Conservation (phyloP, 768 basidiomycete genomes). For the Tricholoma sp. region DNA sequence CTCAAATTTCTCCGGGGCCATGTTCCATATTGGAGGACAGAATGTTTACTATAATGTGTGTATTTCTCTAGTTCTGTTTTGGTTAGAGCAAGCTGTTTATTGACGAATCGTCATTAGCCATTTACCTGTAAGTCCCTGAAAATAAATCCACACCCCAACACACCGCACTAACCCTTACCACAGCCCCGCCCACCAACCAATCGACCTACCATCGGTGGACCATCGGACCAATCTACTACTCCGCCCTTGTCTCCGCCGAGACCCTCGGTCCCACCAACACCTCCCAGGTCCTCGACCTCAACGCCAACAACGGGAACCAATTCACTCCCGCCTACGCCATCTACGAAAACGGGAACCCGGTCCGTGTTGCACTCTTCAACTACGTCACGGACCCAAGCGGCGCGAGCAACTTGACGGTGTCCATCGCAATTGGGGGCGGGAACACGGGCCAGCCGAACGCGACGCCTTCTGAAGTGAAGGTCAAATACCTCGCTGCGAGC, state of each 20-base stretch:
- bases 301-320: slow-evolving; percentile 35
- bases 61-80: slow-evolving; percentile 16
- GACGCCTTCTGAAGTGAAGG: slow-evolving; percentile 42
- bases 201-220: slow-evolving; percentile 66
- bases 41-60: slow-evolving; percentile 59
- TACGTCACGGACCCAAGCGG: slow-evolving; percentile 57
- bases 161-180: not conserved
- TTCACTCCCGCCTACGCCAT: slow-evolving; percentile 68
- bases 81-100: slow-evolving; percentile 23
- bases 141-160: not conserved
- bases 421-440: slow-evolving; percentile 40
- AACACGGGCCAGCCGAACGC: slow-evolving; percentile 29
- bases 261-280: slow-evolving; percentile 54
- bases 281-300: slow-evolving; percentile 61
- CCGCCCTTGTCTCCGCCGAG: slow-evolving; percentile 66
- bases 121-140: not conserved
- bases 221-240: slow-evolving; percentile 72
- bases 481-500: slow-evolving; percentile 46
- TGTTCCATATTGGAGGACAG: slow-evolving; percentile 57
- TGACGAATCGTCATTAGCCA: slow-evolving; percentile 32
- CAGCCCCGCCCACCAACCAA: slow-evolving; percentile 35
- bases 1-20: slow-evolving; percentile 44
- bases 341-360: slow-evolving; percentile 59
- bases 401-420: slow-evolving; percentile 44
- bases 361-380: slow-evolving; percentile 65